Base-by-base conservation (phyloP, 1,284 basidiomycete genomes). In the Puccinia novopanici region DNA sequence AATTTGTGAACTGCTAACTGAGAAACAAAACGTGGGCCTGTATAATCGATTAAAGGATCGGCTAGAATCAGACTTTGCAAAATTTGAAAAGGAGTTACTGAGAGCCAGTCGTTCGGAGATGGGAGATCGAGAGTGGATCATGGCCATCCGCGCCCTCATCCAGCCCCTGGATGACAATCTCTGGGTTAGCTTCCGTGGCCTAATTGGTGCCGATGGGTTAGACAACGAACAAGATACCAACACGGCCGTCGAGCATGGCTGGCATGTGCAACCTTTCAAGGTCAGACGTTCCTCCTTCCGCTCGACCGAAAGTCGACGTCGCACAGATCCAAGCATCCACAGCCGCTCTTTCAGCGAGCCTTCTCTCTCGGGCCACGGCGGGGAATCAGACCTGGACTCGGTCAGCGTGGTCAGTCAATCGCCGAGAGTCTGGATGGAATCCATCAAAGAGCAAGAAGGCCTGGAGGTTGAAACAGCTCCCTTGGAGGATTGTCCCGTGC, bases 11-110 rank as follows among this genome's bases (percentile, higher is more conserved):
- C 59, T 63, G 34, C 40, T 63, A 17, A 24, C 59, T 37, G 59
- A 63, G 27, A 17, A 3, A 5, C 59, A 63, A 63, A 63, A 63
- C 59, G 13, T 63, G n/a, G 59, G 59, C 34, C 22, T 63, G 40
- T 63, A 63, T 34, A 40, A 63, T 17, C 59, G 59, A 63, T 63
- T 63, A n/a, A 63, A 63, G 34, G 59, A 63, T 40, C 34, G 59
- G 8, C 8, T 63, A 40, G 15, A 63, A 40, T 4, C 59, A 15
- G 34, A 63, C 59, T 63, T n/a, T 30, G 8, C 59, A 3, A 40
- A 40, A 17, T 40, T 63, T 63, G 59, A 63, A n/a, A 40, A 37
- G 9, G 59, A 40, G 34, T 37, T 63, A 13, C n/a, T 63, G 34
- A 63, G 59, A 40, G 59, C 59, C 10, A 63, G 59, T 40, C 34